phyloP scores from a whole-genome alignment of 306 rosid genomes.

The Vigna nakashimae region DNA sequence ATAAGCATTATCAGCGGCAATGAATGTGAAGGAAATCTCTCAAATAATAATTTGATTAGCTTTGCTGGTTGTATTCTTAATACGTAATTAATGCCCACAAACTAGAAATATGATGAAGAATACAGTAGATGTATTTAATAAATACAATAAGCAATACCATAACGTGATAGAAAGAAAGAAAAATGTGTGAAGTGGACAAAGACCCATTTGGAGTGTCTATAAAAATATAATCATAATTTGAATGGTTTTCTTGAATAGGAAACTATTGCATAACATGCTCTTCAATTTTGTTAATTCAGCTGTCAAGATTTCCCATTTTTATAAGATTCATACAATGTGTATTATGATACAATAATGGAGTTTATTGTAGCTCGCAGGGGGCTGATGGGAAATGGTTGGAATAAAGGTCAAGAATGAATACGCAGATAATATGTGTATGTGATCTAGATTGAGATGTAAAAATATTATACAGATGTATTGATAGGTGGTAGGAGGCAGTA shows the following conservation, averaged over 20 bases:
- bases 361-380: background rate
- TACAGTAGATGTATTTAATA: background rate
- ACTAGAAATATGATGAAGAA: conserved; percentile 4
- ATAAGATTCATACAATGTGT: background rate
- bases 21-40: background rate
- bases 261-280: background rate
- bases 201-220: background rate
- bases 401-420: background rate
- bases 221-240: background rate
- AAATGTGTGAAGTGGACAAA: background rate
- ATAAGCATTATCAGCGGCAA: background rate
- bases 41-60: background rate
- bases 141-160: no score
- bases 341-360: background rate
- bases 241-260: background rate
- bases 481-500: background rate
- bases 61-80: background rate
- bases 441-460: conserved; percentile 21
- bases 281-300: background rate
- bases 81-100: conserved; percentile 1
- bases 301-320: background rate
- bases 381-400: conserved; percentile 34
- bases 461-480: background rate
- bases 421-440: background rate
- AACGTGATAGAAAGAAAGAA: background rate